These are phyloP conservation scores for Paramecium sexaurelia DNA, from an alignment of 73 alveolate species.

Conservation along the genomic window DNA sequence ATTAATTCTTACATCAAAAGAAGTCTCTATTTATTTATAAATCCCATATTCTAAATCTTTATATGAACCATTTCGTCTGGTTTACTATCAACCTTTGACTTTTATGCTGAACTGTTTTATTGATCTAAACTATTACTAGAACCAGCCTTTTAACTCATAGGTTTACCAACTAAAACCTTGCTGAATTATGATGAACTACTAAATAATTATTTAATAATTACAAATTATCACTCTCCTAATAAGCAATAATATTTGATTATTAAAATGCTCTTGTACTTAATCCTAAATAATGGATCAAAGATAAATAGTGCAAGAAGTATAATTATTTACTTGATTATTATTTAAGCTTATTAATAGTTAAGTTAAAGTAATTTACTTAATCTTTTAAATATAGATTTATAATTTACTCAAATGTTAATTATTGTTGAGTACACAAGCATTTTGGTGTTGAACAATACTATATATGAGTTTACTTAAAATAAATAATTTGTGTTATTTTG, in stretches of 20 bases:
- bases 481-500: background rate
- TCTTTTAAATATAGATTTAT: background rate
- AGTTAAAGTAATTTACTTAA: background rate
- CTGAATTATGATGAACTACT: background rate
- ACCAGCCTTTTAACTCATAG: background rate
- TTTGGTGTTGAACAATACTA: background rate
- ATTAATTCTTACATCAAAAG: background rate
- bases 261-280: conserved; percentile 14
- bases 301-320: background rate
- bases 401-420: conserved; percentile 10
- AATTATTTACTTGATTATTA: background rate
- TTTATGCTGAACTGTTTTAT: background rate
- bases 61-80: background rate
- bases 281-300: conserved; percentile 12
- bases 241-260: background rate
- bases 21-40: background rate
- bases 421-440: conserved; percentile 6
- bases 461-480: background rate
- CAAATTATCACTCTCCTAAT: background rate
- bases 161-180: background rate
- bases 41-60: background rate
- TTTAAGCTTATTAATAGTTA: background rate
- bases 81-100: background rate
- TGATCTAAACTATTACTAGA: background rate
- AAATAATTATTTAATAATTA: background rate